Base-by-base conservation (phyloP, 441 rosid species). In the Pelargonium cotyledonis region DNA sequence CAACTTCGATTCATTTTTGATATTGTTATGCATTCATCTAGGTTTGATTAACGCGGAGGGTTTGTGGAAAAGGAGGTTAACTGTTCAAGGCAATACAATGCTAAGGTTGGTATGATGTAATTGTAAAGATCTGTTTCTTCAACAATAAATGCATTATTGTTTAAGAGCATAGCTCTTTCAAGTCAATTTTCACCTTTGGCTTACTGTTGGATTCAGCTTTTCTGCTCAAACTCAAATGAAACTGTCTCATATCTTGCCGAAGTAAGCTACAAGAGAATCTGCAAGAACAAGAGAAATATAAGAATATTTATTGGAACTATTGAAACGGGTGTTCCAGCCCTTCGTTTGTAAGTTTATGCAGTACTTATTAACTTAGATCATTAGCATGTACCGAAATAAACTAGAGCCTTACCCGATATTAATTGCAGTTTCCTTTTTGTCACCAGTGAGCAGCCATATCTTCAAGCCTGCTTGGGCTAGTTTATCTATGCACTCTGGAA, bases 391-490 rank as follows among this genome's bases (percentile, higher is more conserved):
- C 23, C 8, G 12, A 58, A 12, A 58, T 18, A 60, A 18, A 9
- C 1, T 1, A 9, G 5, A 60, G 68, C 66, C 67, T 29, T 82
- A 92, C 99, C 99, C 99, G 61, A 95, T 92, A 76, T 95, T 95
- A 72, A 95, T 92, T 40, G 99, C 99, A 6, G 99, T 95, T 85
- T 95, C 99, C 98, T 90, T 92, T 81, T 95, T 95, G 77, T 95
- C 99, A 65, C 99, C 99, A 21, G 98, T 95, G 79, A 95, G 81
- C 73, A 95, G 92, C 99, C 99, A 95, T 67, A 95, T 74, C 71
- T 95, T 95, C 61, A 92, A 88, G 75, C 99, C 98, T 38, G 99
- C 98, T 85, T 83, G 97, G n/a, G 99, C 97, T 66, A 95, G 98
- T 74, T 95, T 95, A 77, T 95, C 96, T 46, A 95, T 95, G 82